These are phyloP conservation scores for Pseudogymnoascus sp. DNA, from an alignment of 2,329 filamentous ascomycete genomes.

Conservation along the genomic window DNA sequence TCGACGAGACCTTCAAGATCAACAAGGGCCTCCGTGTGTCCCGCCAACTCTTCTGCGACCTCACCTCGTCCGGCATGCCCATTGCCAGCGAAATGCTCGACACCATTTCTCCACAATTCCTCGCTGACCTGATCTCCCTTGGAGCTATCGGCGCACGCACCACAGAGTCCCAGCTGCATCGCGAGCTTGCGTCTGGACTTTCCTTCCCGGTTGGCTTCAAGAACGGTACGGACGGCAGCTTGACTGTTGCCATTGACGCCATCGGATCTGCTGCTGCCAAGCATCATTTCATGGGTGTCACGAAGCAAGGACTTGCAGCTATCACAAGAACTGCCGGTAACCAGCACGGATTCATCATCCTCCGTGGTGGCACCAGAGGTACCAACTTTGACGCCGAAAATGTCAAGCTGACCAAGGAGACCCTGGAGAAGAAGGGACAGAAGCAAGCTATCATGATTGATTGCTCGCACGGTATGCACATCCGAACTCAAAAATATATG, in stretches of 20 bases:
- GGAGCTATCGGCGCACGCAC: slow-evolving; percentile 94
- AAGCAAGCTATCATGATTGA: slow-evolving; percentile 93
- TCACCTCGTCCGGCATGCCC: slow-evolving; percentile 81
- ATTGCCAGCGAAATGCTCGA: slow-evolving; percentile 98
- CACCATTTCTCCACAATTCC: slow-evolving; percentile 96
- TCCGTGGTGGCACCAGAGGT: slow-evolving; percentile 83
- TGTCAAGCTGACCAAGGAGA: slow-evolving; percentile 71
- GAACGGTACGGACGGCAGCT: slow-evolving; percentile 92
- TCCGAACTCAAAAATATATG: not conserved
- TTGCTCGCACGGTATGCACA: slow-evolving; percentile 77
- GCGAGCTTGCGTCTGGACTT: slow-evolving; percentile 87
- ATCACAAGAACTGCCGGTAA: slow-evolving; percentile 92
- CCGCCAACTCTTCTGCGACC: slow-evolving; percentile 86
- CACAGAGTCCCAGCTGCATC: slow-evolving; percentile 92
- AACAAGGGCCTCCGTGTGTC: slow-evolving; percentile 94
- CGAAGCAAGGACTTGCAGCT: slow-evolving; percentile 91
- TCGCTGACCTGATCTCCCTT: slow-evolving; percentile 90
- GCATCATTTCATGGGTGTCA: slow-evolving; percentile 98
- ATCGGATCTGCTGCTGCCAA: slow-evolving; percentile 79
- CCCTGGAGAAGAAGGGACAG: slow-evolving; percentile 73
- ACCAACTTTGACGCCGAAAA: slow-evolving; percentile 89
- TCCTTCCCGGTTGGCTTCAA: slow-evolving; percentile 99
- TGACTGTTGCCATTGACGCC: slow-evolving; percentile 89
- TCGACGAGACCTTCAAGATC: slow-evolving; percentile 95
- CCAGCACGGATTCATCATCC: slow-evolving; percentile 94